Evolutionary conservation across 2,329 filamentous ascomycete species (phyloP).

Genomic region (Cercospora sp.): DNA sequence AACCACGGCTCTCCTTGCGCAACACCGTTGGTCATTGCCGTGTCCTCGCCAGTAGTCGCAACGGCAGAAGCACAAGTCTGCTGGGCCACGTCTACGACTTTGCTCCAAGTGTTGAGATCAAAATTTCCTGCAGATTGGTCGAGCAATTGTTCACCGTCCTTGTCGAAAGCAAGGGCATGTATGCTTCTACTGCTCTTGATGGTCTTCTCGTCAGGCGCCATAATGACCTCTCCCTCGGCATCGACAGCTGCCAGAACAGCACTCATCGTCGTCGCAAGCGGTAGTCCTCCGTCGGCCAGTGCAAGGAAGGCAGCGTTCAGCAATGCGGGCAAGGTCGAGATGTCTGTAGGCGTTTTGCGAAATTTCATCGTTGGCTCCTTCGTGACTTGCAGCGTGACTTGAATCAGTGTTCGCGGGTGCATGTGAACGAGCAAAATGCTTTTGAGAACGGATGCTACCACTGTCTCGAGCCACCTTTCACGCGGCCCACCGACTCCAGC

Average conservation of each 20-base stretch:
- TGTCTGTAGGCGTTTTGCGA: slow-evolving; percentile 56
- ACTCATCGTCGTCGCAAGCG: slow-evolving; percentile 71
- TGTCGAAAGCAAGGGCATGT: slow-evolving; percentile 83
- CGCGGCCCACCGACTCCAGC: slow-evolving; percentile 68
- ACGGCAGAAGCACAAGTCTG: slow-evolving; percentile 60
- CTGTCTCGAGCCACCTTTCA: slow-evolving; percentile 73
- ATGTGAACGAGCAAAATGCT: slow-evolving; percentile 73
- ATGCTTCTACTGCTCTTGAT: slow-evolving; percentile 66
- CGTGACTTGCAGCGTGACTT: slow-evolving; percentile 74
- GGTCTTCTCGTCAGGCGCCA: slow-evolving; percentile 63
- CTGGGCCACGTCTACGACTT: slow-evolving; percentile 64
- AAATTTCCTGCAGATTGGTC: slow-evolving; percentile 82
- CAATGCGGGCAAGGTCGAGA: slow-evolving; percentile 77
- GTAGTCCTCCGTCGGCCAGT: slow-evolving; percentile 78
- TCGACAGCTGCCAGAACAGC: slow-evolving; percentile 64
- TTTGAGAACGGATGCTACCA: slow-evolving; percentile 70
- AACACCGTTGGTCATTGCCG: slow-evolving; percentile 43
- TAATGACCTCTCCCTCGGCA: slow-evolving; percentile 37
- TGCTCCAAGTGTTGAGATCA: slow-evolving; percentile 72
- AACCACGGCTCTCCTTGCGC: slow-evolving; percentile 41
- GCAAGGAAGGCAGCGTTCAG: slow-evolving; percentile 77
- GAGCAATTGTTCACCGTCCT: slow-evolving; percentile 69
- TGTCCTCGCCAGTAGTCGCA: slow-evolving; percentile 39
- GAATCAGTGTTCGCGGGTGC: slow-evolving; percentile 75
- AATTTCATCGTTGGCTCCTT: slow-evolving; percentile 57